Evolutionary conservation across 2,329 filamentous ascomycete species (phyloP), one percentile per base, ranked within the genome.

Genomic region (Colletotrichum sp.): DNA sequence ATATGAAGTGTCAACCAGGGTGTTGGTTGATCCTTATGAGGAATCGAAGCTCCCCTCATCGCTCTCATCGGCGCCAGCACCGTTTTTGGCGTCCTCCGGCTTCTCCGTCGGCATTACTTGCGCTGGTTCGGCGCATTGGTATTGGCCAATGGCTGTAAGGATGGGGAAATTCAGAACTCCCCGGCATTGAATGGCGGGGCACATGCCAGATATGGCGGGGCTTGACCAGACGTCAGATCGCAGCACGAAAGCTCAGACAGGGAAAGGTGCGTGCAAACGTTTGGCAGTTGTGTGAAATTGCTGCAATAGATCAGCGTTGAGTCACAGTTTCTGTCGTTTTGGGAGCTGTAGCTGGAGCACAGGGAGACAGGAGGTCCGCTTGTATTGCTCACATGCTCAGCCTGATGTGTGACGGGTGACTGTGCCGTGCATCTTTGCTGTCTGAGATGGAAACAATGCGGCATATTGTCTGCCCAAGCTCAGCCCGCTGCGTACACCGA

Each of bases 201-300:
- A 68, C 57, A 72, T 76, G 73, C 64, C 59, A 76, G 59, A 60
- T 74, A 24, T 62, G 57, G 74, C 64, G 74, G 74, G 74, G 64
- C 59, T 68, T 49, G 18, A 30, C 55, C 69, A 67, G 26, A 76
- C 57, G 73, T 76, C 73, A 76, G 73, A 76, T 76, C 73, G 73
- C 57, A 72, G n/a, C 39, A 39, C 69, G 32, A 65, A 74, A 76
- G 74, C 74, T 76, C 71, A 44, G 26, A 75, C 60, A n/a, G 63
- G 63, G 32, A 71, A 72, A 72, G 55, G 52, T 39, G 69, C 55
- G 63, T 67, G 69, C 69, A 68, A 55, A 24, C 55, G 44, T 65
- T 39, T 73, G 26, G 71, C 57, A 71, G 24, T 4, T 55, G 67
- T 36, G 57, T 52, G 69, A 72, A 52, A 76, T 64, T 60, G 60